Evolutionary conservation across 257 asterid genomes (phyloP).

Genomic region (Lycium barbarum): DNA sequence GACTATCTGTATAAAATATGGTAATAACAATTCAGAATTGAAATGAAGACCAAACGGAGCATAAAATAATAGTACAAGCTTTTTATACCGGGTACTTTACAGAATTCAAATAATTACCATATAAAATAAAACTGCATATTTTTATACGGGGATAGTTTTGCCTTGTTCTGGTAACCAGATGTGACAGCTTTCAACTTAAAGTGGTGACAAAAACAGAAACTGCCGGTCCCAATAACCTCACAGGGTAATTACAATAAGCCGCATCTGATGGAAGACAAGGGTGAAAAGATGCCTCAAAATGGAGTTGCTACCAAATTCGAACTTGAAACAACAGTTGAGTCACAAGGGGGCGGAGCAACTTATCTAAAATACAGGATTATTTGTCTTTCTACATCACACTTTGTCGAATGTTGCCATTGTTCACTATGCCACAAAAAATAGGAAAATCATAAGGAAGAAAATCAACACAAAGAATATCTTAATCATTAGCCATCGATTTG

Average conservation of each 20-base stretch:
- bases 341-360: not conserved
- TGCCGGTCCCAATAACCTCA: not conserved
- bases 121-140: not conserved
- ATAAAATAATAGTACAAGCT: not conserved
- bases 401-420: not conserved
- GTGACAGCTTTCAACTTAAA: not conserved
- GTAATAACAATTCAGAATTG: not conserved
- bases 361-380: conserved; percentile 34
- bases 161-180: conserved; percentile 19
- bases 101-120: not conserved
- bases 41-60: not conserved
- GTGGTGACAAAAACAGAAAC: not conserved
- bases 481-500: conserved; percentile 97
- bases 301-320: not conserved
- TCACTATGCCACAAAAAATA: conserved; percentile 81
- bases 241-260: conserved; percentile 13
- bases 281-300: conserved; percentile 11
- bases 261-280: conserved; percentile 3
- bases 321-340: conserved; percentile 7
- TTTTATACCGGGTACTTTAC: not conserved
- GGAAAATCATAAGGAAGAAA: conserved; percentile 90
- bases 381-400: conserved; percentile 33
- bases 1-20: not conserved
- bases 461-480: conserved; percentile 89
- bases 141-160: not conserved